Base-by-base conservation (phyloP, 768 basidiomycete species). In the Zangia roseola region DNA sequence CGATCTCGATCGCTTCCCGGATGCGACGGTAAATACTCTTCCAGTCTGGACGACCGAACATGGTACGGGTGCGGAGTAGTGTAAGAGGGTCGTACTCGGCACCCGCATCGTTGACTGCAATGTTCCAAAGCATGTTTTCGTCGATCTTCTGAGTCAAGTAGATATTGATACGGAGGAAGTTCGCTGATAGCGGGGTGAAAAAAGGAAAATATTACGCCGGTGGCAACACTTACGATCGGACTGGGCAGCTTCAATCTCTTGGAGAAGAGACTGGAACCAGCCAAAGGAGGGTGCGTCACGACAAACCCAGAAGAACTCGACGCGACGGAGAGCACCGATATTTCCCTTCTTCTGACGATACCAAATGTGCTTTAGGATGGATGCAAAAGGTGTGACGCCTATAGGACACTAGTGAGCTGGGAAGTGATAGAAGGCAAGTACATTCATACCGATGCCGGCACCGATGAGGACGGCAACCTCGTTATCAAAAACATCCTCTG, bases 261-360 rank as follows among this genome's bases (percentile, higher is more conserved):
- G 86, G 51, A 97, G 76, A 44, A 97, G 72, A 52, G 79, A 84
- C 68, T 94, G 91, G 81, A 97, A 95, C 94, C 94, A 97, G 59
- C 91, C 93, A 61, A 97, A 93, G n/a, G 89, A 90, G n/a, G 91
- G 91, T n/a, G 88, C 83, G 57, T 94, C 90, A 64, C 90, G 86
- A 66, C 86, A 90, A 54, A 91, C 80, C 94, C 93, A 95, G 73
- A 95, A 90, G 70, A 95, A 94, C 59, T 95, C 91, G 49, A 97
- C 94, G 36, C 88, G 82, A 44, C 86, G 84, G 48, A 97, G 82
- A 25, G 84, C 80, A 26, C 90, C 89, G 30, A 94, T 73, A 50
- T 81, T 78, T 35, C 86, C 85, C 48, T 77, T 78, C 71, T 82
- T 84, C 69, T 94, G 92, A 58, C 83, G 82, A 73, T 95, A 94